Evolutionary conservation across 352 stramenopile genomes (phyloP), one percentile per base, ranked within the genome.

Genomic region (Phytophthora fragariae): DNA sequence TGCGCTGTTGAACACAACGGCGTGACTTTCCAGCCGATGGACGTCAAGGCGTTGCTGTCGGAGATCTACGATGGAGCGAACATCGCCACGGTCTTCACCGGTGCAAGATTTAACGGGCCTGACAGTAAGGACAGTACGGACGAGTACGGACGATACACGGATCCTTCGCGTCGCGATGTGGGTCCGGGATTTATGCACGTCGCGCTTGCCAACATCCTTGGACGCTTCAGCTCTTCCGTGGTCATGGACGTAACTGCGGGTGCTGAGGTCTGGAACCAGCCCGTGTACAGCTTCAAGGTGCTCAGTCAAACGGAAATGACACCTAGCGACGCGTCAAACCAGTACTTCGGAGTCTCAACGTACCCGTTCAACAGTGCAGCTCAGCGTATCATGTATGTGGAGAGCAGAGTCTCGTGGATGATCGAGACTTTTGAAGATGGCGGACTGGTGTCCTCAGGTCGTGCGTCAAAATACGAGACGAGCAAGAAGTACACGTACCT

Each of bases 201-300:
- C 14, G 81, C 79, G 2, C 53, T 88, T 50, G 46, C 76, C 15
- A 91, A 89, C 66, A 77, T 88, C 21, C 67, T 91, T 19, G 76
- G 72, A 0, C 66, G 75, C 7, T 78, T 84, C 52, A 81, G 80
- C 10, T 35, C 78, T 44, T 73, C 77, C 1, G 81, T 89, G 10
- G 70, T 91, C 1, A 64, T 88, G 47, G 84, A 91, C 54, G 73
- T 87, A 11, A 64, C 73, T 4, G 70, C 69, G 3, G 75, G 72
- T 12, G 62, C 67, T 3, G 65, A 85, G 52, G 82, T 92, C 27
- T 92, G 84, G 81, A 92, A 90, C 62, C 80, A 88, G 63, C 84
- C 84, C 12, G 72, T 92, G 47, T 73, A 78, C 55, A 82, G 73
- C 68, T 92, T 90, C 72, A 62, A 82, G 27, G 68, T 88, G 21